Evolutionary conservation across 805 yeast species (phyloP), one percentile per base, ranked within the genome.

Genomic region (Ogataea paraovalis): DNA sequence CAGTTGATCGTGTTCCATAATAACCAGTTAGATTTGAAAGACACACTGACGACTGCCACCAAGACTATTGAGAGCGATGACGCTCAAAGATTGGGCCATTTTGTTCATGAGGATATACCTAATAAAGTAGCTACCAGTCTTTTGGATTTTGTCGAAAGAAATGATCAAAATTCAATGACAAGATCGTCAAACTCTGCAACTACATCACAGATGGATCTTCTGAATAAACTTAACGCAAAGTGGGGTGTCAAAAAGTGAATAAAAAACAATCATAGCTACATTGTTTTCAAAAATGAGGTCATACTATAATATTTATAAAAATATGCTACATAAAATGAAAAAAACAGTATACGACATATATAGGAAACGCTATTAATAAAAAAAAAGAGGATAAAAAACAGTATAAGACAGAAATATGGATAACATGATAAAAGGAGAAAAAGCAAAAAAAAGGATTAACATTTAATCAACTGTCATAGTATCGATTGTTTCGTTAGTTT

Each of bases 61-160:
- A 53, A 49, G 27, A 55, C 51, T 8, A 45, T 58, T 12, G 41
- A 19, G 22, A 43, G 48, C 18, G 58, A 49, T 14, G 67, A 66
- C 25, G 47, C 61, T 2, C 67, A 67, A 52, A 85, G 83, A 46
- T 73, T 90, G 2, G 97, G 98, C 1, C 99, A 94, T 67, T 94
- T 91, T 57, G 70, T 95, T n/a, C 99, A 94, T 42, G 99, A 94
- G 62, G 99, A 94, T 64, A 74, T 78, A 6, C 94, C 97, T 0
- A 66, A 61, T 3, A 85, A 84, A 56, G 74, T 87, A 0, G 85
- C 91, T 0, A 48, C 77, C 0, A 76, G 85, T 8, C 54, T 79
- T 14, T 34, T 71, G 40, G 83, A 78, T 28, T 79, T 76, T 54
- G 69, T 73, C 13, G 73, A 73, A 46, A 66, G 83, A 43, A 72